Percentiles rank a stretch among this genome's conserved stretches.
These are phyloP conservation scores for Lipomyces yarrowii DNA, from an alignment of 1,139 yeast genomes.

Conservation along the genomic window DNA sequence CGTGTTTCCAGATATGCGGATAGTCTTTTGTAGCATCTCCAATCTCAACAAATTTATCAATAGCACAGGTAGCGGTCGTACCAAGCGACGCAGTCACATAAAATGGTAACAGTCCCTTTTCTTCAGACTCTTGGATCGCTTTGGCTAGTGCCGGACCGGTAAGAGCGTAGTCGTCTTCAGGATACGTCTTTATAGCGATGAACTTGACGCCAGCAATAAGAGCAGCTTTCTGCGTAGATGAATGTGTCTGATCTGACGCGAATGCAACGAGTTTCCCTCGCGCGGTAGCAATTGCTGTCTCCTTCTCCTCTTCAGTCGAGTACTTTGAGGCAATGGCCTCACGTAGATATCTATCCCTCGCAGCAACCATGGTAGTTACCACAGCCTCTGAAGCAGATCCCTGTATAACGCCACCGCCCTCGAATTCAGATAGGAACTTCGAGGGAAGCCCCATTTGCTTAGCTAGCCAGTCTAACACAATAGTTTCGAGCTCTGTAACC, in stretches of 20 bases:
- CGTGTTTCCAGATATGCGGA: slow-evolving; percentile 32
- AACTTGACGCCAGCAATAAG: slow-evolving; percentile 33
- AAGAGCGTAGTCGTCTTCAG: slow-evolving; percentile 30
- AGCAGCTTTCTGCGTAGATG: slow-evolving; percentile 36
- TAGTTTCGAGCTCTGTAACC: slow-evolving; percentile 35
- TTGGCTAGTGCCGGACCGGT: slow-evolving; percentile 26
- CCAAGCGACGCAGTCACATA: slow-evolving; percentile 34
- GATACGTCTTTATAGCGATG: slow-evolving; percentile 27
- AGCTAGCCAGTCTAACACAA: slow-evolving; percentile 35
- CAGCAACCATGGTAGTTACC: slow-evolving; percentile 34
- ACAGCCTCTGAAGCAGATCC: slow-evolving; percentile 36
- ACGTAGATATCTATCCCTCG: slow-evolving; percentile 33
- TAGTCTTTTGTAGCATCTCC: slow-evolving; percentile 21
- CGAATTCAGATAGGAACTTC: slow-evolving; percentile 29
- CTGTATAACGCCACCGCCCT: slow-evolving; percentile 36
- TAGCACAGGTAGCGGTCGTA: slow-evolving; percentile 35
- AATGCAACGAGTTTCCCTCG: slow-evolving; percentile 33
- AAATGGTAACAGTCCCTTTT: slow-evolving; percentile 32
- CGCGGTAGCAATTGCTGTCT: slow-evolving; percentile 26
- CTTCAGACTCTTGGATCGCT: slow-evolving; percentile 28
- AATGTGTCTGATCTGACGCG: slow-evolving; percentile 34
- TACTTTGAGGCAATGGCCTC: slow-evolving; percentile 23
- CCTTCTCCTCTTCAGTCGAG: slow-evolving; percentile 26
- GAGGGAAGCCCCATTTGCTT: slow-evolving; percentile 32
- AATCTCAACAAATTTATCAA: slow-evolving; percentile 31